Evolutionary conservation across 495 filamentous ascomycete species (phyloP).

Genomic region (Polyplosphaeria fusca): DNA sequence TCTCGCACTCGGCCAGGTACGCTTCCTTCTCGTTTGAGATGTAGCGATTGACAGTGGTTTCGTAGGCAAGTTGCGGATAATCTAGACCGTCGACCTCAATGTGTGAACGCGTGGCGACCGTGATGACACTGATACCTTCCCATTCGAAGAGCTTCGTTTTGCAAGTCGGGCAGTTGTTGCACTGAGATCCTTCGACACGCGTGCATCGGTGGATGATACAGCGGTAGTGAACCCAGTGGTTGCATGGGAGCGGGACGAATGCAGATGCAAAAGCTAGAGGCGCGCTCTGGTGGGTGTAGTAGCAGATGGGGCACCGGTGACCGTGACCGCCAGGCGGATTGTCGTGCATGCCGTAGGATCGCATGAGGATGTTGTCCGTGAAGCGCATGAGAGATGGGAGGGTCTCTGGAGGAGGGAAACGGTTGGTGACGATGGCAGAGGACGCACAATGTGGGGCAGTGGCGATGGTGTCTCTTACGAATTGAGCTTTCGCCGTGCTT

Average conservation of each 20-base stretch:
- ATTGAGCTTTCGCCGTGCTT: no score
- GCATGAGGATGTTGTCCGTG: slow-evolving; percentile 3
- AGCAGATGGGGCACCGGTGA: background rate
- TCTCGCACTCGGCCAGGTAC: background rate
- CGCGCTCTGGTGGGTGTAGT: background rate
- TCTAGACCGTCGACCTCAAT: background rate
- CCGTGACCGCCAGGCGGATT: background rate
- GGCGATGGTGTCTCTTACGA: no score
- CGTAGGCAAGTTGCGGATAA: background rate
- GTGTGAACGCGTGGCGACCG: background rate
- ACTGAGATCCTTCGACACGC: background rate
- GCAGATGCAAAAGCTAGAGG: background rate
- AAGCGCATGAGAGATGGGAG: background rate
- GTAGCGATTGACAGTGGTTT: background rate
- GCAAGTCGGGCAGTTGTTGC: slow-evolving; percentile 1
- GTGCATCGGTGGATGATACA: slow-evolving; percentile 8
- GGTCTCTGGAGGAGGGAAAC: no score
- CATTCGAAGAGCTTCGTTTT: background rate
- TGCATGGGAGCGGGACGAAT: slow-evolving; percentile 6
- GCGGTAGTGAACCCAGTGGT: slow-evolving; percentile 12
- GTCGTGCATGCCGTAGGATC: background rate
- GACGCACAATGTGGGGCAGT: no score
- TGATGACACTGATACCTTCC: slow-evolving; percentile 10
- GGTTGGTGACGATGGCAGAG: no score
- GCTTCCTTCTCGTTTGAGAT: background rate